A percentile compares a stretch with the other conserved stretches of the same genome.
Conservation (phyloP, 768 basidiomycete species). For the Mycena crocata region DNA sequence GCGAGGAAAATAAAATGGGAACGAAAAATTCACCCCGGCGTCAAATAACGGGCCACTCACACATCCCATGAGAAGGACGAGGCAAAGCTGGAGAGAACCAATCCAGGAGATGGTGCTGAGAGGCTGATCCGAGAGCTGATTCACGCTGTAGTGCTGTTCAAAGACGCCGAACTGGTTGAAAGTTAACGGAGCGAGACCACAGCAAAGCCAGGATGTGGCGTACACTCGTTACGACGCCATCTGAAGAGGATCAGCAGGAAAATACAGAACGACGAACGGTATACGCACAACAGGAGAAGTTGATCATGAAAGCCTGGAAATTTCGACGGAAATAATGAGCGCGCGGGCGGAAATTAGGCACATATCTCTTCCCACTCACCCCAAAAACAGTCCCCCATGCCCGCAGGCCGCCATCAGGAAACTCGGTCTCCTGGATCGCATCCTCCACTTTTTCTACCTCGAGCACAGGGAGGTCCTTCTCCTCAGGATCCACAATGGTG, state of each 20-base stretch:
- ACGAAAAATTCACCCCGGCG: slow-evolving; percentile 13
- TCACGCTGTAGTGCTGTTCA: slow-evolving; percentile 29
- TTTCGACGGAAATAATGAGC: not conserved
- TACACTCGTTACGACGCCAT: slow-evolving; percentile 33
- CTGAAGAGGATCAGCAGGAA: slow-evolving; percentile 1
- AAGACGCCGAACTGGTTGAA: slow-evolving; percentile 33
- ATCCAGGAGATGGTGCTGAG: slow-evolving; percentile 37
- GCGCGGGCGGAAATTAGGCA: too few relatives aligned
- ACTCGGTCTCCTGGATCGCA: not conserved
- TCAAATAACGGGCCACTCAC: slow-evolving; percentile 32
- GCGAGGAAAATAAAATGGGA: not conserved
- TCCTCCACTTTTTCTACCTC: too few relatives aligned
- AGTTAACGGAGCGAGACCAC: not conserved
- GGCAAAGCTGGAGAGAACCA: slow-evolving; percentile 36
- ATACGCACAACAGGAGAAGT: slow-evolving; percentile 34
- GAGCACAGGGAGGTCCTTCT: too few relatives aligned
- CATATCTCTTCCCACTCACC: too few relatives aligned
- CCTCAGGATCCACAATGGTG: too few relatives aligned
- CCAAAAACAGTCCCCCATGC: slow-evolving; percentile 34
- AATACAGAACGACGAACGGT: not conserved
- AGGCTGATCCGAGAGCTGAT: slow-evolving; percentile 31
- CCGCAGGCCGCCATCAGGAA: slow-evolving; percentile 28
- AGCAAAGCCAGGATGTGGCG: not conserved
- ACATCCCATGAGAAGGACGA: slow-evolving; percentile 33
- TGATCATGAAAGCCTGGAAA: slow-evolving; percentile 33